Evolutionary conservation across 2,329 filamentous ascomycete species (phyloP).

Genomic region (Cercospora sp.): DNA sequence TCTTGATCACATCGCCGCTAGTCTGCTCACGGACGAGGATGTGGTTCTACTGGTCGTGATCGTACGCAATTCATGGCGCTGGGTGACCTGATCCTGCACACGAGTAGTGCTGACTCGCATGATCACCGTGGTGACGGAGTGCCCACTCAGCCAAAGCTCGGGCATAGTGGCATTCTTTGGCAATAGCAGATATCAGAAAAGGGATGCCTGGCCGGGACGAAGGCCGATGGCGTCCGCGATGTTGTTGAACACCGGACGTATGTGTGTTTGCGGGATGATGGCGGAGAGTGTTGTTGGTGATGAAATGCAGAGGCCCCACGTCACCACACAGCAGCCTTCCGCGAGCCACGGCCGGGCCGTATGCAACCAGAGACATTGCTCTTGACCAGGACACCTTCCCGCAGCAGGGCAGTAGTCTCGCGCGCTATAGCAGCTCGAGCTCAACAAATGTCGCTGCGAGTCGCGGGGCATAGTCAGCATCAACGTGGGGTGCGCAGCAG

Average conservation of each 20-base stretch:
- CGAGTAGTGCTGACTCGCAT: conserved; percentile 3
- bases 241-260: not conserved
- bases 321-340: conserved; percentile 5
- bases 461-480: not conserved
- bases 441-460: not conserved
- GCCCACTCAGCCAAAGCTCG: not conserved
- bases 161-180: not conserved
- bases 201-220: not conserved
- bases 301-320: not conserved
- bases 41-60: not conserved
- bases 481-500: not conserved
- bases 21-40: not conserved
- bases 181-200: not conserved
- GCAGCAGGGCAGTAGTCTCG: not conserved
- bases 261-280: not conserved
- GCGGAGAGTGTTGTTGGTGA: not conserved
- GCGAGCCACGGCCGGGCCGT: not conserved
- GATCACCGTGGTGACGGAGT: not conserved
- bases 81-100: not conserved
- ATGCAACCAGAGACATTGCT: conserved; percentile 1
- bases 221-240: not conserved
- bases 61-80: not conserved
- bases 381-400: not conserved
- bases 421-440: not conserved
- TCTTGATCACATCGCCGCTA: not conserved